phyloP scores from a whole-genome alignment of 1,139 yeast genomes.

The Diutina sp. region DNA sequence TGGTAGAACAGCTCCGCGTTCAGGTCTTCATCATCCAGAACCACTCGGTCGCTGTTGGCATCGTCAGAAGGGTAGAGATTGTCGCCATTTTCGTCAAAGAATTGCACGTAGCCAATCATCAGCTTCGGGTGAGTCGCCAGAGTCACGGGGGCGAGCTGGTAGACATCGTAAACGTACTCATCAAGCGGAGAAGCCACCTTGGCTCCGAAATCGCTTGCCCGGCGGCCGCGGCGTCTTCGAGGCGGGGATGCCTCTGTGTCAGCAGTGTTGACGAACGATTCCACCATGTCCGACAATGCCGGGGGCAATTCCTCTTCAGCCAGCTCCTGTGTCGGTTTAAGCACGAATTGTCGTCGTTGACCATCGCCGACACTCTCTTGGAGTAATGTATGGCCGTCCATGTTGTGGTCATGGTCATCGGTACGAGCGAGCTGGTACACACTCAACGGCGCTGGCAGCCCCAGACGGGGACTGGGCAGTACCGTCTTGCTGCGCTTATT shows the following conservation, averaged over 20 bases:
- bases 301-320: neutral
- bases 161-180: slow-evolving; percentile 87
- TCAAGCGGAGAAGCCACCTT: slow-evolving; percentile 19
- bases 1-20: slow-evolving; percentile 86
- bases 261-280: slow-evolving; percentile 29
- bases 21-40: slow-evolving; percentile 58
- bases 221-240: slow-evolving; percentile 1
- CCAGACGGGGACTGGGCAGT: slow-evolving; percentile 10
- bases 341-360: neutral
- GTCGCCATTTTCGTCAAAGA: slow-evolving; percentile 55
- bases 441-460: slow-evolving; percentile 9
- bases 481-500: slow-evolving; percentile 8
- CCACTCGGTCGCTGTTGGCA: slow-evolving; percentile 18
- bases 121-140: slow-evolving; percentile 36
- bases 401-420: neutral
- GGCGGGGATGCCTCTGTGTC: neutral
- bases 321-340: neutral
- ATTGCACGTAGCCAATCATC: slow-evolving; percentile 53
- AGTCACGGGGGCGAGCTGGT: slow-evolving; percentile 32
- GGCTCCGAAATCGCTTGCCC: neutral
- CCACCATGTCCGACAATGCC: slow-evolving; percentile 59
- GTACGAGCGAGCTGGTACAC: slow-evolving; percentile 57
- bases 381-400: neutral
- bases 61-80: slow-evolving; percentile 33
- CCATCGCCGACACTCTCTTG: neutral